Conservation (phyloP, 2,329 filamentous ascomycete genomes). For the Emmonsiellopsis sp. region DNA sequence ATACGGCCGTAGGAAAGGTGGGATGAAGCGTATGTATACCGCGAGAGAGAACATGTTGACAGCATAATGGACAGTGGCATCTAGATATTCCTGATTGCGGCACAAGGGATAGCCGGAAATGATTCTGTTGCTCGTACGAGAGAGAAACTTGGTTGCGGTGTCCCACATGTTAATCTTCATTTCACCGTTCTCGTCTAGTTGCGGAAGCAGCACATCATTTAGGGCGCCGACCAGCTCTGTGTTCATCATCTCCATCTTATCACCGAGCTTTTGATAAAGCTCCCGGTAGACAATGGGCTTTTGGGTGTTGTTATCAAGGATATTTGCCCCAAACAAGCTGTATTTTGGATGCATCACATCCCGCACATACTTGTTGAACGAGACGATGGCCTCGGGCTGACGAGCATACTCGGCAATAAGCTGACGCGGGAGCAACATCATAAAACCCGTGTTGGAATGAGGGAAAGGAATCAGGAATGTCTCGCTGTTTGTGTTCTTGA, state of each 20-base stretch:
- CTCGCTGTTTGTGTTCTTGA: not conserved
- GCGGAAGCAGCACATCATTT: slow-evolving; percentile 2
- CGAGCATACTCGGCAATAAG: not conserved
- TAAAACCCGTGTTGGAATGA: slow-evolving; percentile 1
- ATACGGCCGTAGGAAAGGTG: slow-evolving; percentile 3
- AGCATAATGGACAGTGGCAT: slow-evolving; percentile 12
- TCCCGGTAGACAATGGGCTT: slow-evolving; percentile 7
- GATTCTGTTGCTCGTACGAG: slow-evolving; percentile 7
- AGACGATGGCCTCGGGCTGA: slow-evolving; percentile 1
- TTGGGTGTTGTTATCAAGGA: slow-evolving; percentile 3
- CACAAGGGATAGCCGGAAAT: slow-evolving; percentile 10
- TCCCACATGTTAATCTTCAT: slow-evolving; percentile 12
- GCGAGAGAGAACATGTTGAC: slow-evolving; percentile 11
- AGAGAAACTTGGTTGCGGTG: slow-evolving; percentile 7
- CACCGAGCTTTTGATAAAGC: slow-evolving; percentile 7
- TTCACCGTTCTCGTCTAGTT: slow-evolving; percentile 5
- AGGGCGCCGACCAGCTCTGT: slow-evolving; percentile 5
- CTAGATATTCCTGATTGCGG: slow-evolving; percentile 11
- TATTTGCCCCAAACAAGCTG: not conserved
- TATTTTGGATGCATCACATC: slow-evolving; percentile 3
- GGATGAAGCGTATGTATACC: slow-evolving; percentile 12
- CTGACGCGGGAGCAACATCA: not conserved
- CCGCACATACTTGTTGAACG: not conserved
- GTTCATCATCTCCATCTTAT: slow-evolving; percentile 9
- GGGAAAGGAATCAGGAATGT: slow-evolving; percentile 2